Evolutionary conservation across 177 flowering plant species (phyloP).

Genomic region (Telopea speciosissima): DNA sequence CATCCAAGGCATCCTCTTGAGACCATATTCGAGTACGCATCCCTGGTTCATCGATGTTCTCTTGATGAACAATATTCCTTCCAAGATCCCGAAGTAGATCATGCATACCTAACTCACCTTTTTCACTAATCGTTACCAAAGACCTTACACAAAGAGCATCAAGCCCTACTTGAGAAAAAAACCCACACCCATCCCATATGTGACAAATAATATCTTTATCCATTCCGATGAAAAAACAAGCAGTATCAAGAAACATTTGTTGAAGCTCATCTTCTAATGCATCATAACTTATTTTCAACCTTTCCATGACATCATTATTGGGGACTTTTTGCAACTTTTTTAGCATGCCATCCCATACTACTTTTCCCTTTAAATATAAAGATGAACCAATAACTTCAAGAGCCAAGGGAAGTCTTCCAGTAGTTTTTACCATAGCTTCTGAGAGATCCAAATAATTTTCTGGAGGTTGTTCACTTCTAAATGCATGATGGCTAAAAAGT

Average conservation of each 20-base stretch:
- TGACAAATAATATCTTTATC: slow-evolving; percentile 4
- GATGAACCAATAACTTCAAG: slow-evolving; percentile 20
- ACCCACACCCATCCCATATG: slow-evolving; percentile 15
- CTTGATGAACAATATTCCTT: neutral
- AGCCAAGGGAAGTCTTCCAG: slow-evolving; percentile 23
- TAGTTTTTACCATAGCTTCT: slow-evolving; percentile 6
- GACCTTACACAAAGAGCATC: slow-evolving; percentile 16
- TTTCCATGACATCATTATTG: slow-evolving; percentile 2
- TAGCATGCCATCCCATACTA: neutral
- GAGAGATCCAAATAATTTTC: slow-evolving; percentile 5
- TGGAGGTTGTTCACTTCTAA: slow-evolving; percentile 6
- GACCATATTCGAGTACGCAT: neutral
- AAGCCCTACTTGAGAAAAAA: slow-evolving; percentile 11
- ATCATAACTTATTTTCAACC: slow-evolving; percentile 19
- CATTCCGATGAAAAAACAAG: slow-evolving; percentile 20
- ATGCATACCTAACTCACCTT: slow-evolving; percentile 16
- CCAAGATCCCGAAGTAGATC: slow-evolving; percentile 21
- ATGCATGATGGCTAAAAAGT: slow-evolving; percentile 21
- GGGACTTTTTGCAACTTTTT: slow-evolving; percentile 10
- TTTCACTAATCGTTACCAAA: slow-evolving; percentile 1
- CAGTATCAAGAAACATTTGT: slow-evolving; percentile 24
- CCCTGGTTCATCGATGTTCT: neutral
- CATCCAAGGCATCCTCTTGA: neutral
- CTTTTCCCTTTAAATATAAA: neutral
- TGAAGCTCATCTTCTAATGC: slow-evolving; percentile 10